phyloP scores from a whole-genome alignment of 2,329 filamentous ascomycete species.

The Diaporthe batatas region DNA sequence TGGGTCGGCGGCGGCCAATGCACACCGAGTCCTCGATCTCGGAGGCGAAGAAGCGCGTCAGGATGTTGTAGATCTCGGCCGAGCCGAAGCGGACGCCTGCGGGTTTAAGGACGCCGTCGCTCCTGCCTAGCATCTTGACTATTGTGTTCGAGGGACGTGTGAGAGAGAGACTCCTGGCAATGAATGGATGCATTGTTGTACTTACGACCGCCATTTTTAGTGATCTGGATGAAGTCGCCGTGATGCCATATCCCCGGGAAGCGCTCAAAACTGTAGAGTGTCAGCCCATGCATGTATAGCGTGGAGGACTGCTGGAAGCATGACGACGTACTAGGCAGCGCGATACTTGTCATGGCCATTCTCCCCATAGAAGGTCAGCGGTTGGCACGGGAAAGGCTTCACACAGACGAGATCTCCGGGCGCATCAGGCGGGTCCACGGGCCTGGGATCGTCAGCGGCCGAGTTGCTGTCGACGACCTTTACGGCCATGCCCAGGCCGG shows the following conservation, averaged over 20 bases:
- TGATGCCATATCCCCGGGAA: conserved; percentile 90
- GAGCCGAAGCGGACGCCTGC: conserved; percentile 91
- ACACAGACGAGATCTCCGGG: conserved; percentile 91
- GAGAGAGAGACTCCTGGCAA: background rate
- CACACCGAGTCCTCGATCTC: conserved; percentile 90
- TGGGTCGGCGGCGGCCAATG: conserved; percentile 77
- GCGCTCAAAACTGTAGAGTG: conserved; percentile 73
- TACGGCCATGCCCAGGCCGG: conserved; percentile 85
- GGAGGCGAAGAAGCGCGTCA: conserved; percentile 83
- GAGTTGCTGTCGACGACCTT: conserved; percentile 69
- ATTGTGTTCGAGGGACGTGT: background rate
- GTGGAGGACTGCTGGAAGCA: too few species aligned
- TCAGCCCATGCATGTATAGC: background rate
- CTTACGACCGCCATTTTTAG: conserved; percentile 73
- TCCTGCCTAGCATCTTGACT: conserved; percentile 90
- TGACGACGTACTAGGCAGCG: conserved; percentile 70
- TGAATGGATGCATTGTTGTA: too few species aligned
- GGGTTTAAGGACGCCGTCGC: conserved; percentile 93
- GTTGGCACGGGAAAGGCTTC: conserved; percentile 89
- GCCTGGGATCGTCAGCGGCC: conserved; percentile 62
- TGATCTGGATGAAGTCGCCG: conserved; percentile 85
- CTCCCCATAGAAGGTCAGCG: conserved; percentile 87
- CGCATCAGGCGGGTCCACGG: conserved; percentile 68
- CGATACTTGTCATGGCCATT: conserved; percentile 82
- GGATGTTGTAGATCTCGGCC: conserved; percentile 96